Evolutionary conservation across 257 asterid genomes (phyloP), one percentile per base, ranked within the genome.

Genomic region (Salvia hispanica): DNA sequence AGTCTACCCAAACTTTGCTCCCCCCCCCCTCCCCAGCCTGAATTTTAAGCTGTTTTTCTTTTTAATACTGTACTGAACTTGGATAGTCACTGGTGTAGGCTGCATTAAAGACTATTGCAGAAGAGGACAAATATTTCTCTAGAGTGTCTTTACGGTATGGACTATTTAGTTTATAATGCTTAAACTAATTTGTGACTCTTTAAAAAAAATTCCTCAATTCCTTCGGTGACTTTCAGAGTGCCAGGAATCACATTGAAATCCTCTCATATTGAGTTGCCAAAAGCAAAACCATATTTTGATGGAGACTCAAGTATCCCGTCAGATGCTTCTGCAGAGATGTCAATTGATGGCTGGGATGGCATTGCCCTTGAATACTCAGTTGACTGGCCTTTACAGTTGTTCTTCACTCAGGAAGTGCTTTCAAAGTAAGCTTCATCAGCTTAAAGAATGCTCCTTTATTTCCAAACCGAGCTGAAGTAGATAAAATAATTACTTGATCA

Each of bases 321-420:
- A 66, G 98, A 91, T 54, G 65, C 82, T 77, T 76, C 89, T 63
- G 71, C 75, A 61, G 93, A 85, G 85, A 76, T 75, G 86, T 81
- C 92, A 66, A 78, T 88, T 64, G 96, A 91, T 77, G 98, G 98
- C 67, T 91, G 99, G 96, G 99, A 89, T 86, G 93, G 91, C 50
- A 89, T 91, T 71, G 81, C 96, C 70, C 95, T 94, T 74, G 95
- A 91, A 77, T 94, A 94, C 79, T 76, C 90, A 69, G 89, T 94
- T 69, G 94, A 88, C 77, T 94, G 99, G 99, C 99, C 99, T 55
- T 81, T 94, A 68, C 99, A 94, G 62, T 81, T 94, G 83, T 94
- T 94, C 75, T 85, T 91, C 64, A 91, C 96, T 0, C 96, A 79
- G 73, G 99, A 94, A 56, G 96, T 89, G 69, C 95, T 88, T 59